Base-by-base conservation (phyloP, 176 grass and related monocot species). In the Oryza punctata region DNA sequence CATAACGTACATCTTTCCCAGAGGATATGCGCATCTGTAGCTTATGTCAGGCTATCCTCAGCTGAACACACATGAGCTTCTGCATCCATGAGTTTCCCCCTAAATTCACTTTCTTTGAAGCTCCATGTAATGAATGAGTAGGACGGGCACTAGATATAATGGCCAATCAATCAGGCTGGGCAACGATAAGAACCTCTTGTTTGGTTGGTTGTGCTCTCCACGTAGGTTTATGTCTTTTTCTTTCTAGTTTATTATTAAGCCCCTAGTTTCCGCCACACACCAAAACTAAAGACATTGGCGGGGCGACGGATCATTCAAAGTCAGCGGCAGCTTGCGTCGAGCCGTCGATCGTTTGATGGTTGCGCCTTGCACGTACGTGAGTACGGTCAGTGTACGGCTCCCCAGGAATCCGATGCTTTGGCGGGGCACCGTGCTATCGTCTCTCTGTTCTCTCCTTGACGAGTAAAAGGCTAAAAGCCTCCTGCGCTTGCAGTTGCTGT, bases 331-430 rank as follows among this genome's bases (percentile, higher is more conserved):
- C 5, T 68, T 19, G 37, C 10, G 4, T 70, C 26, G 50, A 21
- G 50, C 50, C 4, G 50, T 54, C 18, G 50, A 54, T 54, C 18
- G 64, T 70, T 30, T 2, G 28, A 69, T 57, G 12, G 7, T 4
- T 70, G 30, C 1, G 28, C 65, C 19, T 6, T 23, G 33, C 33
- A 54, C 7, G 45, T 18, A 64, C 4, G 21, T 2, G 7, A 50
- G 86, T 78, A 83, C 74, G 80, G 80, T 57, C 14, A 1, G 35
- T 9, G 67, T 88, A 88, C 80, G 80, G 25, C 43, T 73, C 70
- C 0, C n/a, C 63, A 1, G 54, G 27, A 60, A 72, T 78, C 68
- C 14, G 33, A 11, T 68, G 69, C 25, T 13, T 38, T 1, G 19
- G 74, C 59, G 24, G n/a, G 45, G 46, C 33, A 5, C 45, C 60